Evolutionary conservation across 495 filamentous ascomycete genomes (phyloP).

Genomic region (Neurospora sp.): DNA sequence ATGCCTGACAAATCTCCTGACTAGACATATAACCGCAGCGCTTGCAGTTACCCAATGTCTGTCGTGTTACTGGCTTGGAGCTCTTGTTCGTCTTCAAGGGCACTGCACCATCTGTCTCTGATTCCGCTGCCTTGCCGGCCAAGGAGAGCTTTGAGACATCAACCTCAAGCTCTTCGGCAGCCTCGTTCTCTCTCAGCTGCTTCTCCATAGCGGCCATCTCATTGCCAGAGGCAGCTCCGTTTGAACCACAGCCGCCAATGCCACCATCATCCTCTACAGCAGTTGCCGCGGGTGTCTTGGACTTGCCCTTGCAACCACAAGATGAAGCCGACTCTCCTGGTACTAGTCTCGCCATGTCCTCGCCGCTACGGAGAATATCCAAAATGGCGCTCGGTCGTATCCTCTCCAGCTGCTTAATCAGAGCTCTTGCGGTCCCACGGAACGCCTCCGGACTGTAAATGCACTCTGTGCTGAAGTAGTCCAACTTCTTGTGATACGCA

Average conservation of each 20-base stretch:
- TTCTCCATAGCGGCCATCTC: constrained; percentile 95
- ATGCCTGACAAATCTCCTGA: constrained; percentile 91
- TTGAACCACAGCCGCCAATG: constrained; percentile 67
- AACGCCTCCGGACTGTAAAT: constrained; percentile 99
- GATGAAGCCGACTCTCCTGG: constrained; percentile 41
- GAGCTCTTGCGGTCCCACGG: constrained; percentile 74
- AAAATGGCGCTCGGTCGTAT: constrained; percentile 88
- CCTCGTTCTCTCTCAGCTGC: constrained; percentile 56
- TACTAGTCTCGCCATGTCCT: constrained; percentile 88
- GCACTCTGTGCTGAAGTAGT: constrained; percentile 98
- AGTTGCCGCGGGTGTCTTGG: constrained; percentile 25
- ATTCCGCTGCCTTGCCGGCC: constrained; percentile 5
- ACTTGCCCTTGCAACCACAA: constrained; percentile 28
- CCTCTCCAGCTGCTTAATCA: constrained; percentile 92
- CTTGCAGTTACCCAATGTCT: constrained; percentile 75
- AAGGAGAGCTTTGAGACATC: constrained; percentile 48
- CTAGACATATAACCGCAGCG: constrained; percentile 93
- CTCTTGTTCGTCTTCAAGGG: constrained; percentile 8
- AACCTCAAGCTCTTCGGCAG: constrained; percentile 53
- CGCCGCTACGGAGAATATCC: constrained; percentile 88
- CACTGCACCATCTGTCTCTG: constrained; percentile 9
- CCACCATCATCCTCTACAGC: constrained; percentile 45
- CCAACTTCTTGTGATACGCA: constrained; percentile 87
- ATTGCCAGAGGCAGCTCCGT: constrained; percentile 58
- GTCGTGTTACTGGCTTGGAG: constrained; percentile 31